Evolutionary conservation across 106 monocot genomes (phyloP), one percentile per base, ranked within the genome.

Genomic region (Allium sativum): DNA sequence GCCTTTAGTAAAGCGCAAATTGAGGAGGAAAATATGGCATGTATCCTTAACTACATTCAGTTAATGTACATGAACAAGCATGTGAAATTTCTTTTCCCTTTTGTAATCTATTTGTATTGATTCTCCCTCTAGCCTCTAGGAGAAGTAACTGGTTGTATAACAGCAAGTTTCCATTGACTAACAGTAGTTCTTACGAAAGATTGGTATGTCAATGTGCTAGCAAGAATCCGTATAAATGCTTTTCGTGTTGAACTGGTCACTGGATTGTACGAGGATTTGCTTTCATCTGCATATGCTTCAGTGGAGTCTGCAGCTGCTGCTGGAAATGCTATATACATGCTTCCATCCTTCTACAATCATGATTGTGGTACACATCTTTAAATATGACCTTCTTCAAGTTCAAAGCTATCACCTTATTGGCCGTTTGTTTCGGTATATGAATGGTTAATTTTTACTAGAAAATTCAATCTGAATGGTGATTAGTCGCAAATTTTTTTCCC

Each of bases 321-420:
- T 74, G 95, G 95, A 12, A 95, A 75, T 87, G 87, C 95, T 55
- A 67, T 95, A 62, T 95, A 95, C 69, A 87, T 95, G 71, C 79
- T 95, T 76, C 86, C 95, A 10, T 95, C 95, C 67, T 84, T 95
- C 56, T 90, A 95, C 60, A 95, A 95, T 67, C 95, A 95, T 77
- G 90, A 95, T 44, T 95, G 95, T 62, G 95, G 95, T 95, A 87
- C 7, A 12, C 15, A 53, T 20, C 12, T 19, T 53, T 46, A 31
- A 31, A 31, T 31, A 31, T 31, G 31, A 31, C 5, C 31, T 31
- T 31, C 31, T 5, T 31, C 31, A 31, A 31, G 31, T 31, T 31
- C 31, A 31, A 31, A 31, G 31, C 31, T 31, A 31, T 31, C 31
- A 31, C 5, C 31, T 31, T 31, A 31, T 0, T 31, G 31, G 1